Evolutionary conservation across 2,329 filamentous ascomycete genomes (phyloP), one percentile per base, ranked within the genome.

Genomic region (Hysterium pulicare): DNA sequence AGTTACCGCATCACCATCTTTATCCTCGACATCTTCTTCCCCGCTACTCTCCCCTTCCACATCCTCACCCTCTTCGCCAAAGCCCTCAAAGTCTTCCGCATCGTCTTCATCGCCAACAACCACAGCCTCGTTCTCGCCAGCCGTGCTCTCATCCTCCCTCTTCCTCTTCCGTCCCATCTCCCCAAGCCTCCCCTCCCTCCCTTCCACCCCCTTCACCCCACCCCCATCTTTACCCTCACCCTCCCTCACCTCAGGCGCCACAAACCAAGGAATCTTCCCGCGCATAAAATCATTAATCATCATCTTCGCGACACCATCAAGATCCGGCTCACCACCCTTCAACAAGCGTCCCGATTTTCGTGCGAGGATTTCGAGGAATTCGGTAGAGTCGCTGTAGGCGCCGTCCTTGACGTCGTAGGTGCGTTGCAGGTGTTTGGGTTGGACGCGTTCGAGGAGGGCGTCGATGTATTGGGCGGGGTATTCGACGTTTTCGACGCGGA

Each of bases 181-280:
- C 15, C 90, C 90, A 0, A 95, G 73, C 53, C 82, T 79, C 10
- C 90, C 90, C 47, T 86, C 79, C 35, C 90, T 81, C 4, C 87
- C 87, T 23, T 79, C 77, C 5, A 72, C 72, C 8, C 71, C 73
- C 36, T 79, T 48, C 5, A 54, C 54, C 4, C 54, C 48, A 10
- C 17, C 38, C 1, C 45, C 54, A 13, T 19, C 53, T 21, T 22
- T 15, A 7, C 48, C 48, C 24, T 55, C 55, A n/a, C 54, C 79
- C 30, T 66, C 68, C 24, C 54, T 57, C 32, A 58, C 52, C 2
- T 90, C 89, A 8, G 90, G 84, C 7, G 89, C 83, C 0, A 87
- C 93, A 61, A 90, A 98, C 93, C 94, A 98, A 1, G 93, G 93
- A 20, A 97, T 87, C 70, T 91, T 96, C 43, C 93, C 93, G 50